phyloP scores from a whole-genome alignment of 371 early-diverging fungal genomes.

The Mucor indicus region DNA sequence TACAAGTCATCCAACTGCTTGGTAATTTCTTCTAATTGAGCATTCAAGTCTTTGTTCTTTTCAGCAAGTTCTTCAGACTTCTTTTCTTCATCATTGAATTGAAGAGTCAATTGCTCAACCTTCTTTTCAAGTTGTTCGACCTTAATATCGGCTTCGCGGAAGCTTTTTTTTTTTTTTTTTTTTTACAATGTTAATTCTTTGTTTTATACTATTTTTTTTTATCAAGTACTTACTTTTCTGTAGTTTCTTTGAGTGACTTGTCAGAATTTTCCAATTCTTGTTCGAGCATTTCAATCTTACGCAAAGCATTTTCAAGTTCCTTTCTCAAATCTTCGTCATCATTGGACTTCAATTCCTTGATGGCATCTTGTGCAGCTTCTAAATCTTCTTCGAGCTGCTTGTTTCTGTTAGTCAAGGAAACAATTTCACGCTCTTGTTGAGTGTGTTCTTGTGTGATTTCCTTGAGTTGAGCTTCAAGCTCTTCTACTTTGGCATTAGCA shows the following conservation, averaged over 20 bases:
- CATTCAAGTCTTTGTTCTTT: conserved; percentile 58
- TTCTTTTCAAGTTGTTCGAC: conserved; percentile 80
- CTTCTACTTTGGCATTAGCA: conserved; percentile 63
- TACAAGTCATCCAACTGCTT: conserved; percentile 71
- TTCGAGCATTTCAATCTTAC: conserved; percentile 65
- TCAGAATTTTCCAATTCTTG: conserved; percentile 70
- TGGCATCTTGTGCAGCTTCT: conserved; percentile 58
- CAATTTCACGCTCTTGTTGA: conserved; percentile 71
- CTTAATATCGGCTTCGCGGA: conserved; percentile 76
- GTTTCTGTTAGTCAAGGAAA: conserved; percentile 67
- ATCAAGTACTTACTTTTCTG: conserved; percentile 64
- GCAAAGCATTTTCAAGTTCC: conserved; percentile 59
- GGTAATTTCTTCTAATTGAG: conserved; percentile 70
- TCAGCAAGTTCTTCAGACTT: conserved; percentile 58
- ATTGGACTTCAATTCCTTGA: conserved; percentile 57
- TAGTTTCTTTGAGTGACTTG: conserved; percentile 61
- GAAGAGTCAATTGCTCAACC: conserved; percentile 63
- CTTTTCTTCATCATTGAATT: conserved; percentile 56
- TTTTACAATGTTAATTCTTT: too few relatives aligned
- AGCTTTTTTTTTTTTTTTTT: conserved; percentile 31
- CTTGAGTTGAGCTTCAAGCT: conserved; percentile 62
- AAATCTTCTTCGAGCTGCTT: conserved; percentile 63
- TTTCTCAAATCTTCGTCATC: conserved; percentile 63
- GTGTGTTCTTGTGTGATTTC: conserved; percentile 52
- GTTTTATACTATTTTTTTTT: too few relatives aligned